Percentiles rank a stretch among this genome's conserved stretches.
phyloP scores from a whole-genome alignment of 2,329 filamentous ascomycete genomes.

The Orbilia brochopaga region DNA sequence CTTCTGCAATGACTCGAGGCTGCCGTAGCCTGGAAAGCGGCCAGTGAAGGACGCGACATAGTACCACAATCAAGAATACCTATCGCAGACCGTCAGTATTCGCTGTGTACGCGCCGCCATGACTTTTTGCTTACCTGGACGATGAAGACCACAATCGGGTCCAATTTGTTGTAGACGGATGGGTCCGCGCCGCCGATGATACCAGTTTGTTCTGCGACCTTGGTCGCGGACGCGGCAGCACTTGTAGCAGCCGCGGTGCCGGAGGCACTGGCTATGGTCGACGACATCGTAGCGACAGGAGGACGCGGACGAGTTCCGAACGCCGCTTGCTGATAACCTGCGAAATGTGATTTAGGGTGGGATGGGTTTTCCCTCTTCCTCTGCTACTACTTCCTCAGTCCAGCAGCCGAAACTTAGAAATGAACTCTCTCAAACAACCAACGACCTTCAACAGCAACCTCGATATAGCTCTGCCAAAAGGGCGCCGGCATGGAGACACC shows the following conservation, averaged over 20 bases:
- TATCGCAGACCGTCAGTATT: slow-evolving; percentile 56
- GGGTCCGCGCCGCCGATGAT: slow-evolving; percentile 75
- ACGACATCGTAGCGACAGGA: slow-evolving; percentile 27
- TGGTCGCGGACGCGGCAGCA: slow-evolving; percentile 53
- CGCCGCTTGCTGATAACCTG: neutral
- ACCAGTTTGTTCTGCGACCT: slow-evolving; percentile 67
- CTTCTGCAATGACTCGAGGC: slow-evolving; percentile 82
- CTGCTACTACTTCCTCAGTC: neutral
- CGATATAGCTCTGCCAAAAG: neutral
- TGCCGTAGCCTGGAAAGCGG: slow-evolving; percentile 78
- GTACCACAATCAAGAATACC: slow-evolving; percentile 74
- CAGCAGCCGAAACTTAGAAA: slow-evolving; percentile 5
- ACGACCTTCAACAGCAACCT: slow-evolving; percentile 2
- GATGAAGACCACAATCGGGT: slow-evolving; percentile 77
- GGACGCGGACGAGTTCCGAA: neutral
- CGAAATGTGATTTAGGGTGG: neutral
- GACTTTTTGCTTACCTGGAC: slow-evolving; percentile 66
- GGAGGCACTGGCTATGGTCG: slow-evolving; percentile 5
- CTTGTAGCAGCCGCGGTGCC: slow-evolving; percentile 42
- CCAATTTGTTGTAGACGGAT: slow-evolving; percentile 70
- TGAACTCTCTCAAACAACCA: slow-evolving; percentile 19
- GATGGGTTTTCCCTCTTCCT: neutral
- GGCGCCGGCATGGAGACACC: too few relatives aligned
- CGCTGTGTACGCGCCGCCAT: neutral
- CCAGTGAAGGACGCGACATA: slow-evolving; percentile 76